phyloP scores from a whole-genome alignment of 208 protist species.

The Crithidia mellificae region DNA sequence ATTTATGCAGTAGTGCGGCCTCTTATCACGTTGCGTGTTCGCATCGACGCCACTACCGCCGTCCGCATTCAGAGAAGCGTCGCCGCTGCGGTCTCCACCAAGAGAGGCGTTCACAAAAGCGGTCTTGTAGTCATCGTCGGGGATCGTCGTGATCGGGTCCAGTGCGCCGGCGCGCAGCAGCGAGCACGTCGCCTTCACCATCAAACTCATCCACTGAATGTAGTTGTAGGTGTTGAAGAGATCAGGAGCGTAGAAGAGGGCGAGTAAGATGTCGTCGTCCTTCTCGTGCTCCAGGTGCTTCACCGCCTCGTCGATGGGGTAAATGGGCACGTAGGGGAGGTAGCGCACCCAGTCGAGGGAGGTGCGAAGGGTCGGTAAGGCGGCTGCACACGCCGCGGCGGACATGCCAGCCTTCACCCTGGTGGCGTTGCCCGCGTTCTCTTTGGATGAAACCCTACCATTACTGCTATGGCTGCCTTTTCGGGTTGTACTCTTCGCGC shows the following conservation, averaged over 20 bases:
- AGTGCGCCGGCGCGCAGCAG: constrained; percentile 22
- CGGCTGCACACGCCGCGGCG: background rate
- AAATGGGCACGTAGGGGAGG: constrained; percentile 29
- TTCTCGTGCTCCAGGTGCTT: constrained; percentile 31
- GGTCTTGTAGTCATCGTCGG: constrained; percentile 6
- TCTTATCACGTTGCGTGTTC: background rate
- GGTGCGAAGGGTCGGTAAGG: constrained; percentile 5
- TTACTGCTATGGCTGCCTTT: background rate
- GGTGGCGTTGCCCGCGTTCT: background rate
- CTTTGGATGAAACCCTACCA: too few relatives aligned
- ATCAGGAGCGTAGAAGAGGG: constrained; percentile 63
- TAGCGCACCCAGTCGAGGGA: constrained; percentile 38
- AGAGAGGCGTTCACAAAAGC: background rate
- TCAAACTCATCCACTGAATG: constrained; percentile 42
- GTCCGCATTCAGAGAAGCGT: too few relatives aligned
- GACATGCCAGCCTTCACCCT: background rate
- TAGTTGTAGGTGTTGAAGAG: constrained; percentile 62
- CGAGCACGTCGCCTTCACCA: constrained; percentile 29
- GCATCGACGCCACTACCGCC: background rate
- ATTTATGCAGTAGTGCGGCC: constrained; percentile 4
- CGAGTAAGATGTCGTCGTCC: constrained; percentile 37
- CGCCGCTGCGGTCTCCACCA: too few relatives aligned
- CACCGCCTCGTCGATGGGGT: constrained; percentile 28
- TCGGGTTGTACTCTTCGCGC: background rate
- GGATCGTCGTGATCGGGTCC: constrained; percentile 17